Base-by-base conservation (phyloP, 257 asterid species). In the Gentiana dahurica region DNA sequence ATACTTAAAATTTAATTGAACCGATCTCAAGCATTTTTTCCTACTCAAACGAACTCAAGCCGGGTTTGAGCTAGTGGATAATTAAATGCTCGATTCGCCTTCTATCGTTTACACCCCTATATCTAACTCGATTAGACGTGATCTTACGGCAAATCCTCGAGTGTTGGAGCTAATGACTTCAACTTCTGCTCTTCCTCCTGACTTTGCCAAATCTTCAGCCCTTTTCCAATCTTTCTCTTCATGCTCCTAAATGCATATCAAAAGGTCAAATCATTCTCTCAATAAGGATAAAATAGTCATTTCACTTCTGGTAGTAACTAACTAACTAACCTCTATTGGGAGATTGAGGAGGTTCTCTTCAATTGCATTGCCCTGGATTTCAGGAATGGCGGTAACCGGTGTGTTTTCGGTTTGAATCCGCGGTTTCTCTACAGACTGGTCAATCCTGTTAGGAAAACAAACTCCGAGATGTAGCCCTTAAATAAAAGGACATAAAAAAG, bases 81-180 rank as follows among this genome's bases (percentile, higher is more conserved):
- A 24, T 1, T 0, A 24, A 24, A 24, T 24, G 24, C 0, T 24
- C 0, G 24, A 24, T 24, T 24, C 24, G 24, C 0, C 24, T 24
- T 1, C 1, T 24, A 24, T 24, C 24, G 24, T 24, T 24, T 24
- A 24, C 24, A 24, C 24, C 24, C 24, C 24, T 24, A 24, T 24
- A 24, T 24, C 24, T 24, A 24, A 24, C 24, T 24, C 24, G 24
- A 58, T 12, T 48, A 65, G 41, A 46, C 66, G 49, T 68, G 57
- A 53, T 79, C 92, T 77, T 77, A 91, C 98, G 45, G 75, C 96
- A 73, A 91, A 91, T 71, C 98, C 98, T 71, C 81, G 75, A 49
- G 84, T 77, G 77, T 87, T 87, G 50, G 92, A 75, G 73, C 98
- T 85, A 57, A 82, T 73, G 52, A 91, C 51, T 77, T 91, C 98